Base-by-base conservation (phyloP, 345 rosid species). In the Crucihimalaya himalaica region DNA sequence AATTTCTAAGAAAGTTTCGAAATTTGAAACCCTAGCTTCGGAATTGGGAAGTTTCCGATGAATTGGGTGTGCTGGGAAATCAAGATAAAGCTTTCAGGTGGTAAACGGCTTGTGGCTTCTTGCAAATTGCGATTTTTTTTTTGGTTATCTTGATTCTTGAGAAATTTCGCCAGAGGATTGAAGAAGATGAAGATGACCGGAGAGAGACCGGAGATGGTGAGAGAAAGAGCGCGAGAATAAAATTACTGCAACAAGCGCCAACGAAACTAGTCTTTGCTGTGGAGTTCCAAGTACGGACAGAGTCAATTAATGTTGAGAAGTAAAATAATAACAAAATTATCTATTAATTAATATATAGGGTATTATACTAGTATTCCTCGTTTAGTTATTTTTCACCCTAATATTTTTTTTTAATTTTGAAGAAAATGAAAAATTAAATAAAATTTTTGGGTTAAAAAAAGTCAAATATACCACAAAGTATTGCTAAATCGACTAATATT, bases 201-300 rank as follows among this genome's bases (percentile, higher is more conserved):
- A 54, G 45, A 53, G 21, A 16, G 51, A 43, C 28, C 66, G 3
- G 28, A 69, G 64, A 29, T 18, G 9, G 45, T 1, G 63, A 45
- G 14, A 55, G 19, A 45, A 47, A 45, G 72, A 39, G 65, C 37
- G 68, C 63, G 76, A 71, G 53, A 70, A 43, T 28, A 66, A 54
- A 62, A 62, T 46, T 46, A 42, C 57, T 43, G 53, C 18, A 20
- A 21, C 21, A 50, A 78, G 18, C 74, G 62, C 76, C 66, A 72
- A 58, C 40, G 62, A 74, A 63, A 58, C 54, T 23, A 58, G 65
- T 75, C 79, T 61, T 75, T 43, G 68, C 70, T 43, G 59, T 55
- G 25, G 70, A 69, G 35, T 32, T 70, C 35, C 16, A 61, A 70
- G 45, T 55, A 76, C 54, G 46, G 80, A 70, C 60, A 46, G 4